A percentile compares a stretch with the other conserved stretches of the same genome.
These are phyloP conservation scores for Penicillium vulpinum DNA, from an alignment of 2,329 filamentous ascomycete genomes.

Conservation along the genomic window DNA sequence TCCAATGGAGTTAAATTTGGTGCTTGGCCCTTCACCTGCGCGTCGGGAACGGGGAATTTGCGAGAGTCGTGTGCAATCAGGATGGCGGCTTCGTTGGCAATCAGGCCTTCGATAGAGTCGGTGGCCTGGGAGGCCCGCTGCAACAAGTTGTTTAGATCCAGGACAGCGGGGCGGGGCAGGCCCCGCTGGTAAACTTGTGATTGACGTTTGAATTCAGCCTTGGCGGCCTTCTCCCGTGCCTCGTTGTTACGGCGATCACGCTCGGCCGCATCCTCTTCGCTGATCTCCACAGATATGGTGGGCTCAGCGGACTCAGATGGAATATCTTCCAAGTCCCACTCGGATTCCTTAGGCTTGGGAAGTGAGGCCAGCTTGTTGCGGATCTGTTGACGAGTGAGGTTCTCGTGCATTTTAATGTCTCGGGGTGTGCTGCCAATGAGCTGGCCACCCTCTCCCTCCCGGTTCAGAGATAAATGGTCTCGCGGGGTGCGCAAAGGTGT, in stretches of 20 bases:
- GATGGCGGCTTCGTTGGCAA: constrained; percentile 74
- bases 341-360: constrained; percentile 87
- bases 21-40: constrained; percentile 64
- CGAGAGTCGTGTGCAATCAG: constrained; percentile 80
- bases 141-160: constrained; percentile 71
- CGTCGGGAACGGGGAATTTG: constrained; percentile 69
- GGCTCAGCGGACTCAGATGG: constrained; percentile 76
- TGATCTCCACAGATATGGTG: constrained; percentile 50
- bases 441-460: constrained; percentile 63
- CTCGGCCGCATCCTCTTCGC: constrained; percentile 70
- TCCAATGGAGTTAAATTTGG: constrained; percentile 63
- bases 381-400: constrained; percentile 68
- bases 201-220: constrained; percentile 73
- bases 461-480: constrained; percentile 82
- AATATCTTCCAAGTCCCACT: constrained; percentile 85
- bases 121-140: constrained; percentile 60
- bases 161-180: constrained; percentile 71
- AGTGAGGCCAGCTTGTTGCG: constrained; percentile 66
- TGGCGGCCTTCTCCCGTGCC: constrained; percentile 62
- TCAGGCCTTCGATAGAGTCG: constrained; percentile 66
- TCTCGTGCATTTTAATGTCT: constrained; percentile 71
- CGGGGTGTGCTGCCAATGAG: constrained; percentile 72
- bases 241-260: constrained; percentile 69
- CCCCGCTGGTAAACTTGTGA: constrained; percentile 88
- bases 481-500: constrained; percentile 86